These are phyloP conservation scores for Pseudocercospora macadamiae DNA, from an alignment of 2,329 filamentous ascomycete genomes.

Conservation along the genomic window DNA sequence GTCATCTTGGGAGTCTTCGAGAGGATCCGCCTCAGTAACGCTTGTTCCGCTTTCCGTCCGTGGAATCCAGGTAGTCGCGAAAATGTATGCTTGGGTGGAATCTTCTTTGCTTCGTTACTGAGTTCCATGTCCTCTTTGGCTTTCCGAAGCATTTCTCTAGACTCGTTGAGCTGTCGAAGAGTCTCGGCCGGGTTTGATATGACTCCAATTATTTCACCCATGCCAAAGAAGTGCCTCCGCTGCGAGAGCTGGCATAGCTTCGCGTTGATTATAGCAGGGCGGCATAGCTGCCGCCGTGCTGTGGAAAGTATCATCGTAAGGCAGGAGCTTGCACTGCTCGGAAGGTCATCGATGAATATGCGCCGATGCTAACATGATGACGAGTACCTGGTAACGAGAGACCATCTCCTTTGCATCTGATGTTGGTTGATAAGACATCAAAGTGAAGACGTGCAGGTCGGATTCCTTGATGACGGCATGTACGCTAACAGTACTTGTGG, in stretches of 20 bases:
- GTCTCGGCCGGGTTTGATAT: constrained; percentile 25
- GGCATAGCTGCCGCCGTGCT: constrained; percentile 11
- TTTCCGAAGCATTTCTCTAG: constrained; percentile 23
- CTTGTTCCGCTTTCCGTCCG: constrained; percentile 20
- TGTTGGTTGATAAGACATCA: too few species aligned
- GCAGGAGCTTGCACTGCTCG: too few species aligned
- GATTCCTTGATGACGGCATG: too few species aligned
- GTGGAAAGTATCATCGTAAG: not conserved
- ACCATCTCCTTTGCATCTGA: too few species aligned
- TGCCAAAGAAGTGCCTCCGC: constrained; percentile 19
- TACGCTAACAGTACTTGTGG: too few species aligned
- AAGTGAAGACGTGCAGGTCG: too few species aligned
- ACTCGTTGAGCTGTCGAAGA: constrained; percentile 22
- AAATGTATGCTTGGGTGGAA: constrained; percentile 25
- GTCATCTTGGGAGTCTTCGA: constrained; percentile 24
- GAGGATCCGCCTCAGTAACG: constrained; percentile 18
- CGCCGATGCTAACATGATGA: too few species aligned
- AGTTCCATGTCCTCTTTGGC: constrained; percentile 24
- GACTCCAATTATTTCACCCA: constrained; percentile 22
- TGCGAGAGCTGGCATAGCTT: constrained; percentile 2
- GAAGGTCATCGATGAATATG: too few species aligned
- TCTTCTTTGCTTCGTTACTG: constrained; percentile 20
- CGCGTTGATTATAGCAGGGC: not conserved
- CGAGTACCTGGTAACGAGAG: too few species aligned
- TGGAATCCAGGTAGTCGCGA: constrained; percentile 24